Percentiles rank a stretch among this genome's conserved stretches.
Evolutionary conservation across 495 filamentous ascomycete genomes (phyloP).

Genomic region (Penicillium angulare): DNA sequence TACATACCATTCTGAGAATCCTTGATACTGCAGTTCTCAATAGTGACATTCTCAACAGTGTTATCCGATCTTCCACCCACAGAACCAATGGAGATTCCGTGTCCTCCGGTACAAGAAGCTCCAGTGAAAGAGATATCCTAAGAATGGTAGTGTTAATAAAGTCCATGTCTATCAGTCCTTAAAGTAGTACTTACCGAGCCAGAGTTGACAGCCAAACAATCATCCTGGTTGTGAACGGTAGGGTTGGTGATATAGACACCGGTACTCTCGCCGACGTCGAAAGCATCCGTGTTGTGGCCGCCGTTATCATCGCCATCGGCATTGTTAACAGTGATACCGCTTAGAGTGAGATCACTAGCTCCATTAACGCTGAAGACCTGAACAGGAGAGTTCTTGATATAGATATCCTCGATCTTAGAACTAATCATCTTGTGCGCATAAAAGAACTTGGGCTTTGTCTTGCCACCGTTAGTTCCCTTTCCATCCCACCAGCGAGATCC

Average conservation of each 20-base stretch:
- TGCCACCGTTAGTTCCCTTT: conserved; percentile 52
- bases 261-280: conserved; percentile 56
- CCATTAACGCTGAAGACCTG: conserved; percentile 59
- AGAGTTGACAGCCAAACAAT: conserved; percentile 63
- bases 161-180: background rate
- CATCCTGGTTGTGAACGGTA: conserved; percentile 62
- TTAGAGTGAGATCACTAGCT: conserved; percentile 47
- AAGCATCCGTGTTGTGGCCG: conserved; percentile 67
- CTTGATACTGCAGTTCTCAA: conserved; percentile 44
- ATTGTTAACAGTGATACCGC: conserved; percentile 59
- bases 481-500: conserved; percentile 52
- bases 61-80: conserved; percentile 61
- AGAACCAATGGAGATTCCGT: conserved; percentile 60
- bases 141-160: background rate
- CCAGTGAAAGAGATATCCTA: conserved; percentile 48
- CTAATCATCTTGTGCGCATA: conserved; percentile 43
- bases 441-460: conserved; percentile 60
- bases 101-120: conserved; percentile 52
- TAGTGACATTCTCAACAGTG: conserved; percentile 50
- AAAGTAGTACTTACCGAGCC: conserved; percentile 18
- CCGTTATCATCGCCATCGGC: conserved; percentile 52
- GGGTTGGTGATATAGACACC: conserved; percentile 54
- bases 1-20: conserved; percentile 47
- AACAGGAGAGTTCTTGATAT: conserved; percentile 59
- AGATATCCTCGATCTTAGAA: conserved; percentile 43